phyloP scores from a whole-genome alignment of 2,329 filamentous ascomycete genomes.

The Fusarium hainanense region DNA sequence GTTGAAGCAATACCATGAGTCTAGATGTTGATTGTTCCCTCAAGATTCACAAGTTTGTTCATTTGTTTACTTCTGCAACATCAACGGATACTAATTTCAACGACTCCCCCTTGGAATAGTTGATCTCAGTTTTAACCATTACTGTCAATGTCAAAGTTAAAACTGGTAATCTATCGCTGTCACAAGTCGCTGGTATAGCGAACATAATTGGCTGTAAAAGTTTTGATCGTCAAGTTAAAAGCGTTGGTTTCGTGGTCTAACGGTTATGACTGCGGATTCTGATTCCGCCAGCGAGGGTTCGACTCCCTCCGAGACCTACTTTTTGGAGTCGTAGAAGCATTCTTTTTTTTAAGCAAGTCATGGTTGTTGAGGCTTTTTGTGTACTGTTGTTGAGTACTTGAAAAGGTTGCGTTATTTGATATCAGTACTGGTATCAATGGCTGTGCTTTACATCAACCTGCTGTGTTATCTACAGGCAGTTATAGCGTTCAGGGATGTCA shows the following conservation, averaged over 20 bases:
- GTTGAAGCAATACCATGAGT: background rate
- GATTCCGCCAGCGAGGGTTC: background rate
- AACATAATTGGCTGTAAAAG: background rate
- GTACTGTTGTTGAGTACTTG: background rate
- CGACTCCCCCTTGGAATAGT: background rate
- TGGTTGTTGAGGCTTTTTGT: background rate
- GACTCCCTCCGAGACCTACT: background rate
- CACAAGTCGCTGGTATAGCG: fast-evolving
- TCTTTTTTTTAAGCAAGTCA: too few species aligned
- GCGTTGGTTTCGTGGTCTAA: background rate
- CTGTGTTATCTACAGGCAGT: background rate
- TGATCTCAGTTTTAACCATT: background rate
- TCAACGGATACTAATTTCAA: background rate
- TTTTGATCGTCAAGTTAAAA: background rate
- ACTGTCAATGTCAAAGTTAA: background rate
- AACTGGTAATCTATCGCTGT: background rate
- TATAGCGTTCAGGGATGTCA: background rate
- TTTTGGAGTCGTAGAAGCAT: background rate
- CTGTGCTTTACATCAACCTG: background rate
- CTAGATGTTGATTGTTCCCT: background rate
- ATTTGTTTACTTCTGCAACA: background rate
- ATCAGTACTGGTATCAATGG: background rate
- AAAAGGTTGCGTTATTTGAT: background rate
- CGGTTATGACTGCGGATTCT: background rate
- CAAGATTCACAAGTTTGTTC: background rate